Conservation (phyloP, 331 rosid genomes). For the Cydonia oblonga region DNA sequence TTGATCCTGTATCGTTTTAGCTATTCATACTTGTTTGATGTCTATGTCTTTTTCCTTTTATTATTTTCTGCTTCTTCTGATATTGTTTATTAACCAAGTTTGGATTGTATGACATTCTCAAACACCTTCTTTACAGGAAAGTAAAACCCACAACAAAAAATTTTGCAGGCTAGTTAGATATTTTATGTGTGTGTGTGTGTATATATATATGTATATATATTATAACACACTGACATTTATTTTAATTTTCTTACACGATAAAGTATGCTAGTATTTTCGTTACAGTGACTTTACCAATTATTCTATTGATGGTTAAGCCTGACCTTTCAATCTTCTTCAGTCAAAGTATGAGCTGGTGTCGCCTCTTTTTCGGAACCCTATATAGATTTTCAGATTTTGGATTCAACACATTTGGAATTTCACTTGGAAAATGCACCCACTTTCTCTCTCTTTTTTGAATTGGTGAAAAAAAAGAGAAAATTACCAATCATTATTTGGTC, state of each 20-base stretch:
- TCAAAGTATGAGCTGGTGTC: not conserved
- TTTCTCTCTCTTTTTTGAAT: not conserved
- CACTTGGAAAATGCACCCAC: constrained; percentile 37
- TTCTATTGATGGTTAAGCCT: not conserved
- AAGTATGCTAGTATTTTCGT: no score
- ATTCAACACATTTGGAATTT: constrained; percentile 1
- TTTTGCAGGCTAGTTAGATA: not conserved
- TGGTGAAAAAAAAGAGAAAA: no score
- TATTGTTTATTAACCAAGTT: not conserved
- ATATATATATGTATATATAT: no score
- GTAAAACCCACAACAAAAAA: no score
- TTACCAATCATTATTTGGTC: no score
- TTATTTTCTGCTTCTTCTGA: not conserved
- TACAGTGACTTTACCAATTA: no score
- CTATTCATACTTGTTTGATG: not conserved
- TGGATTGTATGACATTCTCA: not conserved
- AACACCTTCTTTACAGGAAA: not conserved
- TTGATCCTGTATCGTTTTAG: not conserved
- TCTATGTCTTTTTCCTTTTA: not conserved
- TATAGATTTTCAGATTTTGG: not conserved
- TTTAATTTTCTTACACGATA: no score
- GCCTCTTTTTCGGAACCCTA: constrained; percentile 13
- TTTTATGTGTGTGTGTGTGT: no score
- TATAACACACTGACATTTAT: no score
- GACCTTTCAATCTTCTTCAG: not conserved